Conservation (phyloP, 78 protist genomes). For the Dictyostelium discoideum region DNA sequence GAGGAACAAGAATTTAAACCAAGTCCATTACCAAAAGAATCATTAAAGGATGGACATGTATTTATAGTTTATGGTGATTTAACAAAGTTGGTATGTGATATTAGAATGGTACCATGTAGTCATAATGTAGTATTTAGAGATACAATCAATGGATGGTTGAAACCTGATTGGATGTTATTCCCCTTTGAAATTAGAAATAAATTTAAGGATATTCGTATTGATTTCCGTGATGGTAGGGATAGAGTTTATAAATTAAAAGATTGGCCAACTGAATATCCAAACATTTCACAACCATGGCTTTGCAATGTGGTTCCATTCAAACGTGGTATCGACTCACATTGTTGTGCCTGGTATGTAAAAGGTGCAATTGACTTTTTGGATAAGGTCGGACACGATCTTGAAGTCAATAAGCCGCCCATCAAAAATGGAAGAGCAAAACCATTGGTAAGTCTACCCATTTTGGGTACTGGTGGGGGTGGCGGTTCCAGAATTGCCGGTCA, state of each 20-base stretch:
- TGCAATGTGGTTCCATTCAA: slow-evolving; percentile 52
- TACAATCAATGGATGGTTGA: slow-evolving; percentile 1
- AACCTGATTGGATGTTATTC: slow-evolving; percentile 36
- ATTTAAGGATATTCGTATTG: not conserved
- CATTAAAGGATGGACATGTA: slow-evolving; percentile 62
- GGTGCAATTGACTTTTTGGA: slow-evolving; percentile 64
- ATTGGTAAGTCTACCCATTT: slow-evolving; percentile 79
- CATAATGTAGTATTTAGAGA: not conserved
- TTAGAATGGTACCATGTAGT: slow-evolving; percentile 66
- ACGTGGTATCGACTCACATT: not conserved
- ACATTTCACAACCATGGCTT: slow-evolving; percentile 70
- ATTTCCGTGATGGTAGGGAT: not conserved
- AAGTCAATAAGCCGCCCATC: slow-evolving; percentile 24
- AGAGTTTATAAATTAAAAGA: slow-evolving; percentile 38
- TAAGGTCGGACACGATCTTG: slow-evolving; percentile 39
- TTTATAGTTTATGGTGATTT: slow-evolving; percentile 70
- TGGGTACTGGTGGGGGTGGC: slow-evolving; percentile 88
- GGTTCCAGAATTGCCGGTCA: slow-evolving; percentile 62
- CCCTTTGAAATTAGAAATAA: not conserved
- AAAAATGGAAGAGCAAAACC: slow-evolving; percentile 60
- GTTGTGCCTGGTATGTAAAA: slow-evolving; percentile 42
- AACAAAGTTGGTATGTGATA: slow-evolving; percentile 50
- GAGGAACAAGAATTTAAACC: not conserved
- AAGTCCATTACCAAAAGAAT: slow-evolving; percentile 16
- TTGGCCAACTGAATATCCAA: slow-evolving; percentile 76